phyloP scores from a whole-genome alignment of 805 yeast genomes.

The Yamadazyma paraphyllophila region DNA sequence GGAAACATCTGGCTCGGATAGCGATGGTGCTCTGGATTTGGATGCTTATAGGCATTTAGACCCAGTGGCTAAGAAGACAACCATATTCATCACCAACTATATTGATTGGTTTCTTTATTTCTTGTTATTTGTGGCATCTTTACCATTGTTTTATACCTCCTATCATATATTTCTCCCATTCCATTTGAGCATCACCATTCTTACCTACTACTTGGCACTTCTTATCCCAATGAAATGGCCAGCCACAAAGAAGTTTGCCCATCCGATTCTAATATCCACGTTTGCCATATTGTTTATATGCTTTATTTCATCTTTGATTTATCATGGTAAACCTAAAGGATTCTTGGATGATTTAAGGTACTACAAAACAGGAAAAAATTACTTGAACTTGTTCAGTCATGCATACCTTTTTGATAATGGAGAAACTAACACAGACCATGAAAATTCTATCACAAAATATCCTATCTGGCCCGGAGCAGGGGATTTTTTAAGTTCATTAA shows the following conservation, averaged over 20 bases:
- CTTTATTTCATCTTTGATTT: constrained; percentile 58
- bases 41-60: constrained; percentile 12
- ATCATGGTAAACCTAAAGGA: constrained; percentile 41
- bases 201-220: constrained; percentile 52
- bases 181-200: constrained; percentile 59
- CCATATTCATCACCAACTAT: constrained; percentile 39
- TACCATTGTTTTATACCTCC: constrained; percentile 57
- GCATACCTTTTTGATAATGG: constrained; percentile 29
- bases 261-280: constrained; percentile 71
- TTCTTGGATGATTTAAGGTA: constrained; percentile 50
- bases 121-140: constrained; percentile 49
- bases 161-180: constrained; percentile 57
- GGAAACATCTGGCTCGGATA: background rate
- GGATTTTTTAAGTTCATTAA: constrained; percentile 63
- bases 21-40: background rate
- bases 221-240: constrained; percentile 45
- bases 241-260: constrained; percentile 51
- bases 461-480: constrained; percentile 77
- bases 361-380: constrained; percentile 70
- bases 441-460: constrained; percentile 25
- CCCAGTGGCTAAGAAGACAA: constrained; percentile 23
- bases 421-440: constrained; percentile 13
- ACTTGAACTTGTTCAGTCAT: constrained; percentile 54
- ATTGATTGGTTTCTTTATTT: constrained; percentile 57
- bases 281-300: constrained; percentile 61